Percentiles rank a stretch among this genome's conserved stretches.
Evolutionary conservation across 306 rosid species (phyloP).

Genomic region (Vicia villosa): DNA sequence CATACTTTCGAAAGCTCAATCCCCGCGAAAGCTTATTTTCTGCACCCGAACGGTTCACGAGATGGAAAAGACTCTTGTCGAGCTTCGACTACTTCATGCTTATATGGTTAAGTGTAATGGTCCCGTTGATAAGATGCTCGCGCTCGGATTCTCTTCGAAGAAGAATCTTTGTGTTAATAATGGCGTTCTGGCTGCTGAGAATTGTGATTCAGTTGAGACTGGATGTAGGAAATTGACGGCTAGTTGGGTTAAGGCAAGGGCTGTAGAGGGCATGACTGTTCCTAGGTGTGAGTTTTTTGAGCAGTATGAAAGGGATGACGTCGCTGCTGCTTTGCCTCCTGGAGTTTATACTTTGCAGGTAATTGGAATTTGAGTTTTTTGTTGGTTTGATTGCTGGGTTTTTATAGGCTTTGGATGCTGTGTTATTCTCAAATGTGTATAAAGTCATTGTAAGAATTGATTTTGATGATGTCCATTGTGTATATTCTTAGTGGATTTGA

Average conservation of each 20-base stretch:
- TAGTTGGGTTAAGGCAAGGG: slow-evolving; percentile 77
- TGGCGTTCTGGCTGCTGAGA: slow-evolving; percentile 58
- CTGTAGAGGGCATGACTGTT: slow-evolving; percentile 57
- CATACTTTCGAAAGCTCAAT: slow-evolving; percentile 70
- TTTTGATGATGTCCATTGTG: no score
- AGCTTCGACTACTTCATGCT: slow-evolving; percentile 67
- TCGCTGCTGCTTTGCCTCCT: slow-evolving; percentile 66
- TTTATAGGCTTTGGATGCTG: no score
- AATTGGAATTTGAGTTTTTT: background rate
- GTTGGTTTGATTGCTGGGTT: background rate
- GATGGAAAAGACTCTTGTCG: slow-evolving; percentile 95
- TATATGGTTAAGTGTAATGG: slow-evolving; percentile 69
- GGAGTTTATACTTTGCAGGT: slow-evolving; percentile 96
- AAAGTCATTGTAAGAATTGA: no score
- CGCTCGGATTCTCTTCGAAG: slow-evolving; percentile 75
- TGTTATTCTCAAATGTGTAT: no score
- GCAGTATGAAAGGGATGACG: slow-evolving; percentile 71
- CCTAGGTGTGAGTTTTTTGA: slow-evolving; percentile 77
- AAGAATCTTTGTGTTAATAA: slow-evolving; percentile 82
- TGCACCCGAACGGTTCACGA: slow-evolving; percentile 97
- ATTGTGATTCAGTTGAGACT: slow-evolving; percentile 86
- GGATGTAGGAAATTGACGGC: slow-evolving; percentile 84
- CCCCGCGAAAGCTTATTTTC: slow-evolving; percentile 77
- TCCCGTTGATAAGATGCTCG: slow-evolving; percentile 64
- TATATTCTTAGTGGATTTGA: background rate